These are phyloP conservation scores for Kwoniella shivajii DNA, from an alignment of 1,284 basidiomycete genomes.

Conservation along the genomic window DNA sequence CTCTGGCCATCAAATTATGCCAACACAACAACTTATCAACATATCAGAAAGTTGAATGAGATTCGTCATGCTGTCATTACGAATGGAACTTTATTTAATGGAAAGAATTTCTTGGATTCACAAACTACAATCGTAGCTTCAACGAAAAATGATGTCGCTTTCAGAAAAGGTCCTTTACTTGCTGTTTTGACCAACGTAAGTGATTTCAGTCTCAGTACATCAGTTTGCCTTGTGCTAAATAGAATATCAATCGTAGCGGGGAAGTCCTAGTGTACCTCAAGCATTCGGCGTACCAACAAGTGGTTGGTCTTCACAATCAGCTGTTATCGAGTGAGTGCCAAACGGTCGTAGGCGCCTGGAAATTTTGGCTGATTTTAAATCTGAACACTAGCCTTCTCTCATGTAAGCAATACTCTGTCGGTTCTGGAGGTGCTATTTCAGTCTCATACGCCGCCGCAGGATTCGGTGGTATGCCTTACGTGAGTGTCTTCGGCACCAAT, in stretches of 20 bases:
- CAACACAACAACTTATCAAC: conserved; percentile 61
- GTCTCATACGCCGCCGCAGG: conserved; percentile 46
- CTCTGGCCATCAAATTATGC: conserved; percentile 66
- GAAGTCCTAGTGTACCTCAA: conserved; percentile 40
- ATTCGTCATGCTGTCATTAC: conserved; percentile 68
- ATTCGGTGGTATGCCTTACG: conserved; percentile 51
- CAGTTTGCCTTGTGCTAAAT: neutral
- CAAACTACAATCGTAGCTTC: conserved; percentile 63
- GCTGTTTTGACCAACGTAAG: conserved; percentile 71
- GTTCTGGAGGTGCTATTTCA: conserved; percentile 43
- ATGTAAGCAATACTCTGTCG: conserved; percentile 43
- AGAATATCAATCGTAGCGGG: conserved; percentile 28
- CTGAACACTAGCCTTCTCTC: conserved; percentile 36
- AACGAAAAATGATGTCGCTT: conserved; percentile 64
- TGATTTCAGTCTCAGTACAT: neutral
- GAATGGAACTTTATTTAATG: conserved; percentile 56
- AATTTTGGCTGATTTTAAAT: neutral
- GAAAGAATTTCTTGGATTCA: conserved; percentile 61
- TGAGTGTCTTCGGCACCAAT: conserved; percentile 27
- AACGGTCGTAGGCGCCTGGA: neutral
- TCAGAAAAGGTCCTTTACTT: conserved; percentile 71
- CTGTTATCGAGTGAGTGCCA: conserved; percentile 46
- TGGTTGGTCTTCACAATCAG: conserved; percentile 43
- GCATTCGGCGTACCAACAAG: conserved; percentile 40
- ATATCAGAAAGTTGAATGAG: conserved; percentile 68